A percentile compares a stretch with the other conserved stretches of the same genome.
phyloP scores from a whole-genome alignment of 441 rosid genomes.

The Erysimum cheiri region DNA sequence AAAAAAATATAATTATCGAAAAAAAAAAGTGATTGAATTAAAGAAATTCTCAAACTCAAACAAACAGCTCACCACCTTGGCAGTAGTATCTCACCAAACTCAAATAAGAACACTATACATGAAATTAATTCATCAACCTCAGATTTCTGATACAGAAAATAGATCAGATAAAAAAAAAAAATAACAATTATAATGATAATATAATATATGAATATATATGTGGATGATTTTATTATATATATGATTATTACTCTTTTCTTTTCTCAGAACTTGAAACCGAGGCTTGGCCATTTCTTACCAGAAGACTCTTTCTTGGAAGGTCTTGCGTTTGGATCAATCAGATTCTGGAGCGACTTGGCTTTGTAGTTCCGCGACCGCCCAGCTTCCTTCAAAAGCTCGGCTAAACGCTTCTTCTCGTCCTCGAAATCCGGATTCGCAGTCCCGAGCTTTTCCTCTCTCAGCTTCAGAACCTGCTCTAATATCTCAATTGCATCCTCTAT shows the following conservation, averaged over 20 bases:
- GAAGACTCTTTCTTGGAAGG: slow-evolving; percentile 75
- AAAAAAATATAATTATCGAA: not conserved
- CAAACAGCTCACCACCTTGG: slow-evolving; percentile 39
- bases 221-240: slow-evolving; percentile 35
- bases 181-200: slow-evolving; percentile 1
- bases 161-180: slow-evolving; percentile 23
- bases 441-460: slow-evolving; percentile 97
- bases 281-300: slow-evolving; percentile 84
- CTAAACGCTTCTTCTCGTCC: slow-evolving; percentile 87
- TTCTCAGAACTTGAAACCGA: slow-evolving; percentile 82
- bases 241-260: not conserved
- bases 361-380: slow-evolving; percentile 86
- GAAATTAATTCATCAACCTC: slow-evolving; percentile 40
- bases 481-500: slow-evolving; percentile 97
- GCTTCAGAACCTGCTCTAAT: slow-evolving; percentile 83
- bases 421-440: slow-evolving; percentile 96
- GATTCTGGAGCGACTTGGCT: slow-evolving; percentile 94
- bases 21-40: not conserved
- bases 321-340: slow-evolving; percentile 84
- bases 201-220: slow-evolving; percentile 33
- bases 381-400: slow-evolving; percentile 95
- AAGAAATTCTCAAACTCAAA: slow-evolving; percentile 37
- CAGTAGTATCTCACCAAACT: slow-evolving; percentile 44
- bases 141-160: slow-evolving; percentile 41
- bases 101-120: slow-evolving; percentile 43